These are phyloP conservation scores for Chlorella vulgaris DNA, from an alignment of 139 green algal species.

Conservation along the genomic window DNA sequence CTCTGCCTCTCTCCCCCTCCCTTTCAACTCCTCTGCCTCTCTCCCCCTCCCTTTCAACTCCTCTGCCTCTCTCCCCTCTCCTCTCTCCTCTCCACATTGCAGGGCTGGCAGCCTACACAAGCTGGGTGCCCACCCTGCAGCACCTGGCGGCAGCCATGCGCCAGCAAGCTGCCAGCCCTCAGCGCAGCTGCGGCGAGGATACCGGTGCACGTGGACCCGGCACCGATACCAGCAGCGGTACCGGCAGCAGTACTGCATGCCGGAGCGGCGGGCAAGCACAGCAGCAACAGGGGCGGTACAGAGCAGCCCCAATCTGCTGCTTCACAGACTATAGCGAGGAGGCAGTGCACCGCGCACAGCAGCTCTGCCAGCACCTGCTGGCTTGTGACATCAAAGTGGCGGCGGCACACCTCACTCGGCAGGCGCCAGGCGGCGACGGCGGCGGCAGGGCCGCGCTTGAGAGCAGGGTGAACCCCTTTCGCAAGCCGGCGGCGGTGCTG, in stretches of 20 bases:
- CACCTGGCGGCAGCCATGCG: constrained; percentile 9
- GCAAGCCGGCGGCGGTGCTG: constrained; percentile 26
- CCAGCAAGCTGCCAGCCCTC: not conserved
- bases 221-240: not conserved
- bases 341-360: constrained; percentile 3
- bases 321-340: constrained; percentile 35
- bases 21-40: too few species aligned
- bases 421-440: not conserved
- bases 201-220: not conserved
- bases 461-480: constrained; percentile 24
- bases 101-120: constrained; percentile 44
- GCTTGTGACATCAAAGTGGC: not conserved
- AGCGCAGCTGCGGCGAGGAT: not conserved
- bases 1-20: too few species aligned
- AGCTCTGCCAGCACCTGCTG: constrained; percentile 10
- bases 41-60: too few species aligned
- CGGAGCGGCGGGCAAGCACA: not conserved
- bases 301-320: not conserved
- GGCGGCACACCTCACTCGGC: not conserved
- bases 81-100: too few species aligned
- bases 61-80: too few species aligned
- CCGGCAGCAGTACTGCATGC: too few species aligned
- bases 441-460: not conserved
- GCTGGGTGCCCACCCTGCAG: constrained; percentile 44
- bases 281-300: not conserved